A percentile compares a stretch with the other conserved stretches of the same genome.
phyloP scores from a whole-genome alignment of 2,329 filamentous ascomycete genomes.

The Aureobasidium melanogenum region DNA sequence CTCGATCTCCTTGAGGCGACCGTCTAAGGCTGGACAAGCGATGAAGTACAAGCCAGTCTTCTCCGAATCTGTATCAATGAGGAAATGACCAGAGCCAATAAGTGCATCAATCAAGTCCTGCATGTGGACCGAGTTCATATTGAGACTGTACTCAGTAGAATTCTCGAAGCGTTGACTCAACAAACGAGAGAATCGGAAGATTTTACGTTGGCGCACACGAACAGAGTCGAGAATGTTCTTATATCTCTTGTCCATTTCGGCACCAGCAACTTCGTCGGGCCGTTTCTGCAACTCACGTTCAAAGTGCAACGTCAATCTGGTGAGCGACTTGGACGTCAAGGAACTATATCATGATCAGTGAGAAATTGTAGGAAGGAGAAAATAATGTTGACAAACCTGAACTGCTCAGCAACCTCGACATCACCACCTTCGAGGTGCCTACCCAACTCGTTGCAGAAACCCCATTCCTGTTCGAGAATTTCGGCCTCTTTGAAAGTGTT shows the following conservation, averaged over 20 bases:
- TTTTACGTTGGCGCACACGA: slow-evolving; percentile 87
- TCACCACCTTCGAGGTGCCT: slow-evolving; percentile 86
- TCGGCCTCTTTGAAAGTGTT: slow-evolving; percentile 99
- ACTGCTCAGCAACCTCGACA: slow-evolving; percentile 95
- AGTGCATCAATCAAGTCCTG: slow-evolving; percentile 74
- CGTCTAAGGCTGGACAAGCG: slow-evolving; percentile 69
- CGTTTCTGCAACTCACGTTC: slow-evolving; percentile 81
- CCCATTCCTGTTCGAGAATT: slow-evolving; percentile 95
- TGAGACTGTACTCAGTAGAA: slow-evolving; percentile 87
- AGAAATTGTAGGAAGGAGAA: neutral
- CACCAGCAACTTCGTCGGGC: slow-evolving; percentile 65
- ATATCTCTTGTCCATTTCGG: slow-evolving; percentile 94
- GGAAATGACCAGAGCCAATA: slow-evolving; percentile 74
- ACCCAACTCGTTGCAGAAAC: slow-evolving; percentile 90
- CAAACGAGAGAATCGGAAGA: slow-evolving; percentile 89
- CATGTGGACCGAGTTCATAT: slow-evolving; percentile 58
- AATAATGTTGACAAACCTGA: slow-evolving; percentile 34
- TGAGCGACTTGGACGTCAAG: slow-evolving; percentile 84
- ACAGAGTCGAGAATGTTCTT: slow-evolving; percentile 94
- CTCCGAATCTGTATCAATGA: slow-evolving; percentile 65
- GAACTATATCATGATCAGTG: slow-evolving; percentile 37
- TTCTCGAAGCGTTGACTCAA: slow-evolving; percentile 93
- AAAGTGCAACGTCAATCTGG: slow-evolving; percentile 80
- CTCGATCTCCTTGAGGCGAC: slow-evolving; percentile 72
- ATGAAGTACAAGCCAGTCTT: slow-evolving; percentile 64